Evolutionary conservation across 2,329 filamentous ascomycete genomes (phyloP).

Genomic region (Aureobasidium musti): DNA sequence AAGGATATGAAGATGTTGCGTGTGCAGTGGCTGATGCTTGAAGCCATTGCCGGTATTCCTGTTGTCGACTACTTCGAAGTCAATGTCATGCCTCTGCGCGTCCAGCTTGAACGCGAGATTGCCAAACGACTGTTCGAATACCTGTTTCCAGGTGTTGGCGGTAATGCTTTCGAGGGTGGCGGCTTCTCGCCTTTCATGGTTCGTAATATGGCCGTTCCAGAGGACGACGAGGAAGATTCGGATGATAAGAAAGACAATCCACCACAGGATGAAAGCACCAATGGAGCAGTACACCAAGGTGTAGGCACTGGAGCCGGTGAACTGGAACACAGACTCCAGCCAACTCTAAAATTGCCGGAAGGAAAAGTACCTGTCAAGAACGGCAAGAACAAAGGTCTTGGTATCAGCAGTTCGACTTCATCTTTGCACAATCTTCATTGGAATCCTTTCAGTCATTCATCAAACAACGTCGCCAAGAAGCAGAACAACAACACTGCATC

Average conservation of each 20-base stretch:
- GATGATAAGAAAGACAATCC: conserved; percentile 13
- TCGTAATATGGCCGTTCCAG: conserved; percentile 52
- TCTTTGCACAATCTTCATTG: conserved; percentile 41
- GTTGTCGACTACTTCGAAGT: conserved; percentile 98
- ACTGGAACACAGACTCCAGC: conserved; percentile 77
- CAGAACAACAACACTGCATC: conserved; percentile 33
- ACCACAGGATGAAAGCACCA: not conserved
- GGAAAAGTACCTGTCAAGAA: conserved; percentile 33
- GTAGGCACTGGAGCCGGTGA: conserved; percentile 68
- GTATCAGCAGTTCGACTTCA: conserved; percentile 35
- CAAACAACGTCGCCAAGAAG: conserved; percentile 30
- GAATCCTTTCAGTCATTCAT: conserved; percentile 47
- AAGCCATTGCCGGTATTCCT: conserved; percentile 95
- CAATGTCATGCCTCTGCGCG: conserved; percentile 85
- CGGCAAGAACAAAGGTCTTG: conserved; percentile 40
- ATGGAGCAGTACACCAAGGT: conserved; percentile 40
- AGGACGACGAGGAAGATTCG: conserved; percentile 52
- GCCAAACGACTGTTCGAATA: conserved; percentile 95
- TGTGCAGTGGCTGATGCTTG: conserved; percentile 97
- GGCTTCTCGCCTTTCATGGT: conserved; percentile 65
- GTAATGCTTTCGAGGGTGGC: conserved; percentile 51
- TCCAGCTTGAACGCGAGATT: conserved; percentile 90
- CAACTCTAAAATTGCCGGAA: conserved; percentile 67
- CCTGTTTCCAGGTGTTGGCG: conserved; percentile 83
- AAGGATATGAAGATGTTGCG: conserved; percentile 81